These are phyloP conservation scores for Suillus bovinus DNA, from an alignment of 768 basidiomycete genomes.

Conservation along the genomic window DNA sequence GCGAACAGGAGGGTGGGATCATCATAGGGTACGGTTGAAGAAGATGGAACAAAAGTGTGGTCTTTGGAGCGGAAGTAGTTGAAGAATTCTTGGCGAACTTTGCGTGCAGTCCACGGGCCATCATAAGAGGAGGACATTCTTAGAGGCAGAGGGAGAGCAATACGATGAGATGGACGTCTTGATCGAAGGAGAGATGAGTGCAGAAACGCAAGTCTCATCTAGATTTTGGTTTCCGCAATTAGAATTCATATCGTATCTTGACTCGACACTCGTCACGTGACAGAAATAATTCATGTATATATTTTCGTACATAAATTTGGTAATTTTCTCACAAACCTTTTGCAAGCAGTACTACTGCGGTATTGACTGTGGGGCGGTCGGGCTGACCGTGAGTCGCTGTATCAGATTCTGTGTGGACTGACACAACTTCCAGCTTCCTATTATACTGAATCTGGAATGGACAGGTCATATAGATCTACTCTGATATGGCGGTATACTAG, in stretches of 20 bases:
- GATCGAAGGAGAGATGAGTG: constrained; percentile 13
- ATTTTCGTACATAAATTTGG: neutral
- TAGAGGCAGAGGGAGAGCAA: constrained; percentile 3
- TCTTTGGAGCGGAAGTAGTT: constrained; percentile 77
- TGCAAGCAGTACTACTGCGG: too few relatives aligned
- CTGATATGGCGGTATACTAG: too few relatives aligned
- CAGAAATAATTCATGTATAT: neutral
- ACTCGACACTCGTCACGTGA: constrained; percentile 13
- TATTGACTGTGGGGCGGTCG: too few relatives aligned
- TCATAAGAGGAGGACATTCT: constrained; percentile 33
- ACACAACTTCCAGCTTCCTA: too few relatives aligned
- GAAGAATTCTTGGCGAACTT: constrained; percentile 89
- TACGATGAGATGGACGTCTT: constrained; percentile 24
- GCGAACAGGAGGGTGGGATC: constrained; percentile 97
- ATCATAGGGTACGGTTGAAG: constrained; percentile 93
- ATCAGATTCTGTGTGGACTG: too few relatives aligned
- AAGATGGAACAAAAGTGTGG: constrained; percentile 90
- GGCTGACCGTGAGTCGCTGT: too few relatives aligned
- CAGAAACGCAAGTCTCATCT: constrained; percentile 13
- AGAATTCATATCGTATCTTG: constrained; percentile 8
- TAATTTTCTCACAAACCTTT: neutral
- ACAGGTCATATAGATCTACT: too few relatives aligned
- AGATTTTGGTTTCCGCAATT: constrained; percentile 10
- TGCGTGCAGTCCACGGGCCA: constrained; percentile 73
- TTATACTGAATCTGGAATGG: too few relatives aligned